Evolutionary conservation across 2,329 filamentous ascomycete genomes (phyloP), one percentile per base, ranked within the genome.

Genomic region (Madurella fahalii): DNA sequence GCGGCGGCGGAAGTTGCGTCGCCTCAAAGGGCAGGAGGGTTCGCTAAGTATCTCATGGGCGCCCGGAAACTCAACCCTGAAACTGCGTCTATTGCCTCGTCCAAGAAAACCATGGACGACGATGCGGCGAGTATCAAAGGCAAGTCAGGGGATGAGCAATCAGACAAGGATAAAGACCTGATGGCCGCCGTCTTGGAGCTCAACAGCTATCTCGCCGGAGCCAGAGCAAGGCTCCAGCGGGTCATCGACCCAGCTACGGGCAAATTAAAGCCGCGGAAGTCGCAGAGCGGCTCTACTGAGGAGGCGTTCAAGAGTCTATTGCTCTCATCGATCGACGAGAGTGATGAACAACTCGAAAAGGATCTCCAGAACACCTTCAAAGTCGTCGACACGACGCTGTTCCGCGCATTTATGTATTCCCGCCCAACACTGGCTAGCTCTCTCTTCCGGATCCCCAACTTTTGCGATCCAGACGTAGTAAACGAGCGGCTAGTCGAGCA

Each of bases 361-460:
- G 85, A 87, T 60, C 77, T 97, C 2, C 80, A 85, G 12, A 80
- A 85, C 39, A 90, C 87, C 1, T 95, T 94, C 37, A 86, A 83
- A 47, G 75, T 96, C 2, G 90, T 97, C 7, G 94, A 99, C 67
- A 99, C 94, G 0, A 93, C 92, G 0, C 79, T 99, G 0, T 97
- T 99, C 75, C 84, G 93, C 15, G 88, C 90, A 0, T 95, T 96
- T 70, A 97, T 99, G 92, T 90, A 93, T 65, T 90, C 88, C 4
- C 86, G 85, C 8, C 93, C 94, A 4, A 84, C 87, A 5, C 77
- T 99, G 11, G 91, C 91, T 3, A 89, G 89, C 2, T 90, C 92
- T 0, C 80, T 99, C 0, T 97, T 99, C 74, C 90, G 94, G 20
- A 90, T 97, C 49, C 87, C 92, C 67, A 99, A 99, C 69, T 97